phyloP scores from a whole-genome alignment of 2,329 filamentous ascomycete species.

The Pseudogymnoascus sp. region DNA sequence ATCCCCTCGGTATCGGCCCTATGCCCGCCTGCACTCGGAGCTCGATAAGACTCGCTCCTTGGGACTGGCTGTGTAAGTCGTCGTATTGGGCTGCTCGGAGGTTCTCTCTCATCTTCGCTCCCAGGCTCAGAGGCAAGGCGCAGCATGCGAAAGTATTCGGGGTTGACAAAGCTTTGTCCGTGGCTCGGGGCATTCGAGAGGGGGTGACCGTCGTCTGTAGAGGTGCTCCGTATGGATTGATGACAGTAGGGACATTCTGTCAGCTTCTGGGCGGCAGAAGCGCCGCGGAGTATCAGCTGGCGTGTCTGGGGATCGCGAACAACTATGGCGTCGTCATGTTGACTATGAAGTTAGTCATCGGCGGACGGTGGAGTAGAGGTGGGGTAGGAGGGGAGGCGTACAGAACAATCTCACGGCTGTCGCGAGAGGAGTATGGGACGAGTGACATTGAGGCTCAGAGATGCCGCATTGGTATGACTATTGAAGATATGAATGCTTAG shows the following conservation, averaged over 20 bases:
- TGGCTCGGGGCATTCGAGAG: conserved; percentile 37
- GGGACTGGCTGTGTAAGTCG: conserved; percentile 31
- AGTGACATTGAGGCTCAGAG: conserved; percentile 47
- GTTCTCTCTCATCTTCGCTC: conserved; percentile 33
- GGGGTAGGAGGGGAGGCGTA: conserved; percentile 38
- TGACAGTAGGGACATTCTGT: conserved; percentile 61
- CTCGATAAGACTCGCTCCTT: conserved; percentile 15
- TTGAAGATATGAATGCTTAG: neutral
- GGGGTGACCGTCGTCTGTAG: conserved; percentile 37
- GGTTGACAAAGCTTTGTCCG: conserved; percentile 68
- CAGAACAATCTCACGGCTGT: conserved; percentile 73
- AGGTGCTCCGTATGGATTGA: conserved; percentile 35
- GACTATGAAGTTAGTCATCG: conserved; percentile 42
- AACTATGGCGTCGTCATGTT: conserved; percentile 86
- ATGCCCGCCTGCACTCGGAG: conserved; percentile 16
- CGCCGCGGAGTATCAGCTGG: conserved; percentile 71
- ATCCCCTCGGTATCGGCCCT: conserved; percentile 18
- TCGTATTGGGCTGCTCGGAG: conserved; percentile 45
- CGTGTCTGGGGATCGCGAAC: conserved; percentile 80
- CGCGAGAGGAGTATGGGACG: conserved; percentile 65
- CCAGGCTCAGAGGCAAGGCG: conserved; percentile 46
- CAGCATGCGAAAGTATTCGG: conserved; percentile 93
- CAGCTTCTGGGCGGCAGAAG: conserved; percentile 38
- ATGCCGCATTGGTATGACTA: conserved; percentile 1
- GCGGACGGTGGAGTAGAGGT: neutral